Evolutionary conservation across 2,329 filamentous ascomycete species (phyloP).

Genomic region (Talaromyces sp.): DNA sequence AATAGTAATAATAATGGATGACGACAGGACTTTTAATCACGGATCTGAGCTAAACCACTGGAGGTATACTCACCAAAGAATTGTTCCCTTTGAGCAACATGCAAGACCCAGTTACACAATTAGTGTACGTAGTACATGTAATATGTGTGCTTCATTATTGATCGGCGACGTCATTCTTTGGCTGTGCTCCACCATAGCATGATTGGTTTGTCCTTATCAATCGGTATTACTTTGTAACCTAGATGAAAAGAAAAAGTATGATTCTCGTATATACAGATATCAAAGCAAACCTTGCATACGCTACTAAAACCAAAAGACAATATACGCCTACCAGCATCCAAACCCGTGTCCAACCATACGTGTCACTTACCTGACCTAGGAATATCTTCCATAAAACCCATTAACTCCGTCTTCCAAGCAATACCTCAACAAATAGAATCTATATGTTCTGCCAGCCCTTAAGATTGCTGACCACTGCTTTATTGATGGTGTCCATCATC

Average conservation of each 20-base stretch:
- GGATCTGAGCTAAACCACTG: too few species aligned
- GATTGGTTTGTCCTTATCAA: background rate
- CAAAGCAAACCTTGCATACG: background rate
- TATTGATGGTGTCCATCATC: constrained; percentile 27
- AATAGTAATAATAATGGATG: too few species aligned
- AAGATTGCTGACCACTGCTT: background rate
- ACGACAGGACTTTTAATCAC: too few species aligned
- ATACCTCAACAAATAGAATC: background rate
- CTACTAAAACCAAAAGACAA: background rate
- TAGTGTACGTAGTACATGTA: background rate
- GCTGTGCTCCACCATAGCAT: background rate
- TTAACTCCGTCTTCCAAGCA: background rate
- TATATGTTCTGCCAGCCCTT: background rate
- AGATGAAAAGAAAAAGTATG: background rate
- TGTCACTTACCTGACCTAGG: background rate
- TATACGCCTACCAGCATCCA: background rate
- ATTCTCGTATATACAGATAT: background rate
- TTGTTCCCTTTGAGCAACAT: too few species aligned
- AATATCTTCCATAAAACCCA: background rate
- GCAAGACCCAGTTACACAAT: too few species aligned
- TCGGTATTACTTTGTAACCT: background rate
- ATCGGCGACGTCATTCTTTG: background rate
- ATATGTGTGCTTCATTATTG: background rate
- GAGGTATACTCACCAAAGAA: too few species aligned
- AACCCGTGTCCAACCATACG: background rate